Base-by-base conservation (phyloP, 371 early-diverging fungal genomes). In the Blyttiomyces sp. region DNA sequence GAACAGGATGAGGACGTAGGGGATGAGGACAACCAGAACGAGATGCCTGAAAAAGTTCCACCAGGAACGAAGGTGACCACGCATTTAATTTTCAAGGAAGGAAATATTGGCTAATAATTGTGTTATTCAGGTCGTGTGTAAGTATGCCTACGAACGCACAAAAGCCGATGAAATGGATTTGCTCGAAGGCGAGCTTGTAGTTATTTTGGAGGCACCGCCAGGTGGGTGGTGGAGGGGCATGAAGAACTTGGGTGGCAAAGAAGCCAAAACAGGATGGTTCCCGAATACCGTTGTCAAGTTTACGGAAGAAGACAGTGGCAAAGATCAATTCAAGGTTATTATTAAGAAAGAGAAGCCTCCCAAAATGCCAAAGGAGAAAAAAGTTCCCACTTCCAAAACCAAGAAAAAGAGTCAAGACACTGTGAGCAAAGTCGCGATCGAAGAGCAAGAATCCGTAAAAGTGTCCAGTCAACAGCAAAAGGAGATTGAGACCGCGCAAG, bases 141-240 rank as follows among this genome's bases (percentile, higher is more conserved):
- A 49, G 4, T 55, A 62, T 21, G 44, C 64, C 2, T 81, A 69
- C 52, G 63, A 66, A 46, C 49, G 60, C 36, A 50, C 63, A 11
- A 81, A 77, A 52, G 64, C 74, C 13, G 82, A 81, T 54, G 82
- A 81, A 48, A 59, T 81, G 16, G 60, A 66, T n/a, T 49, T 81
- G 17, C 26, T 54, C 5, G 34, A 44, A 4, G 79, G 76, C n/a
- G 77, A 77, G 16, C 24, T 66, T 4, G 55, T 79, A 11, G 74
- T 76, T 3, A 75, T 81, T 36, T 49, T 76, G 52, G 77, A 79
- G 28, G 65, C 74, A 4, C 82, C 82, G 24, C 72, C 71, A n/a
- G 82, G 82, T 31, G 81, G 81, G 2, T 80, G 81, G 81, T 77
- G 77, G 77, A 31, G 72, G 16, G 82, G 82, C 5, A 74, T 76